Evolutionary conservation across 345 rosid genomes (phyloP), one percentile per base, ranked within the genome.

Genomic region (Populus euphratica): DNA sequence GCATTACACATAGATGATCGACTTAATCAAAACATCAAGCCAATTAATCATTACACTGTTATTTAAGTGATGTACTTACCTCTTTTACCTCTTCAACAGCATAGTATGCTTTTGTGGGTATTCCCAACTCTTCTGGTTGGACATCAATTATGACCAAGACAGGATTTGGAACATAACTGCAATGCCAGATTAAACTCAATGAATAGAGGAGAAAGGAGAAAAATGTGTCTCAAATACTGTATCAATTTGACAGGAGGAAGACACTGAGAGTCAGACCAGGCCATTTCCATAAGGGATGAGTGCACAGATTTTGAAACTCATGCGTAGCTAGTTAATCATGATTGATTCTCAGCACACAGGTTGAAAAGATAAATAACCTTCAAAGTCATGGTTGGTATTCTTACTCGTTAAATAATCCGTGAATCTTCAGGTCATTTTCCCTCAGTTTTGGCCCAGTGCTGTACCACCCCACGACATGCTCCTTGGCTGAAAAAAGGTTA

Each of bases 381-480:
- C 21, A 12, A n/a, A 43, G 25, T 36, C 17, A 78, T 52, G 61
- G 27, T 59, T n/a, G 38, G 20, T 39, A 33, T 68, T 76, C 93
- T 86, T 78, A 93, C 98, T 86, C 85, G 73, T 84, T 86, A 81
- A 92, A 92, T 73, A 92, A 84, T 27, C 88, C 90, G 33, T 94
- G 97, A 83, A 93, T 86, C 62, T 91, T 91, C 35, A 93, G 90
- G 88, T 94, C 98, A 81, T 94, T 94, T 80, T 94, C 94, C 81
- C 92, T 83, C 62, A 94, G 87, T 84, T 91, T 93, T 49, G 98
- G 98, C 59, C 97, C 95, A 1, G 98, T 93, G 80, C 98, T 94
- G 79, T 93, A 93, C 98, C 98, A 94, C 73, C 98, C 98, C 59
- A 94, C 97, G 38, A 94, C 97, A 77, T 93, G 98, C 88, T 94